Base-by-base conservation (phyloP, 1,284 basidiomycete species). In the Cystobasidium slooffiae region DNA sequence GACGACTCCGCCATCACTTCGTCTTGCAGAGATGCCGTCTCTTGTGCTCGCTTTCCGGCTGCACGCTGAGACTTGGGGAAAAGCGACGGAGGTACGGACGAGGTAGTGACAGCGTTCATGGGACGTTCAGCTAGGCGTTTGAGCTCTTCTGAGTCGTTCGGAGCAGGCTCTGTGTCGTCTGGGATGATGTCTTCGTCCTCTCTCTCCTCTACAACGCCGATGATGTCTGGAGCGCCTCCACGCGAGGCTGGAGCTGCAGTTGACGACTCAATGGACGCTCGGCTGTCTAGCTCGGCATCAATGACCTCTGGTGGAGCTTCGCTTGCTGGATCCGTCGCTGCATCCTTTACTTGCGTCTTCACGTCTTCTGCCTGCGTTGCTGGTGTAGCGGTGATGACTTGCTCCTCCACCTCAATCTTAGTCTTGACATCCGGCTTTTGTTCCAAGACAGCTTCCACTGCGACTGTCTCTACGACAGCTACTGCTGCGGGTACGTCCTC, bases 141-240 rank as follows among this genome's bases (percentile, higher is more conserved):
- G 64, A 12, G 43, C 44, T 77, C 75, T 64, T 77, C 55, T 43
- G 61, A 51, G 64, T 77, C 55, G 61, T 62, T 55, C 55, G 76
- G 67, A n/a, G 67, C 67, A 59, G 63, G 24, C 20, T 53, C 58
- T n/a, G 41, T 52, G 59, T 66, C 66, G 49, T 72, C 76, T n/a
- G 75, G 62, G 51, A 31, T 73, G 65, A 72, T 56, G 47, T 69
- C 76, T 61, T 76, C 76, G 18, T 75, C 72, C 6, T 66, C 76
- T 14, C 76, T 75, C 47, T 77, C 76, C 24, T 74, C 76, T 4
- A 46, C 73, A 20, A 77, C 75, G 18, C 70, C 76, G 9, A 66
- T 73, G 24, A 53, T 76, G 56, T 78, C 75, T 14, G 61, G 70
- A 14, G 64, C 52, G 31, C 46, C 61, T 12, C 31, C 24, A 8